Evolutionary conservation across 768 basidiomycete genomes (phyloP).

Genomic region (Lactarius evosmus): DNA sequence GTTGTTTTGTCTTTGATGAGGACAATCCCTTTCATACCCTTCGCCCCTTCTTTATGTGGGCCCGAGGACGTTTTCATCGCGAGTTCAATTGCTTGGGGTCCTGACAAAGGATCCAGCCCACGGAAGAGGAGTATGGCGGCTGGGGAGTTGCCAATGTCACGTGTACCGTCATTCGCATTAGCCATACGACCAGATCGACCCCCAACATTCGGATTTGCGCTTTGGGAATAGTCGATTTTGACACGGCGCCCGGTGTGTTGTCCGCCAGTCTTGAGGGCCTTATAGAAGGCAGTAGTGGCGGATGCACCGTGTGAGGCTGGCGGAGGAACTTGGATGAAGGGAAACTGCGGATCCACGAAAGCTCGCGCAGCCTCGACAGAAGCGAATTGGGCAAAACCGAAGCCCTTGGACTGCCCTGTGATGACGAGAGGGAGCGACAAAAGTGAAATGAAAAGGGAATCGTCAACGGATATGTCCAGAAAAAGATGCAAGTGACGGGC

Average conservation of each 20-base stretch:
- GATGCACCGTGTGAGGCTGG: conserved; percentile 84
- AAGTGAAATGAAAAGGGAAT: conserved; percentile 43
- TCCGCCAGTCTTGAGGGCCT: conserved; percentile 65
- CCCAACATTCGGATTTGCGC: conserved; percentile 67
- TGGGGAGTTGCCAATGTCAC: conserved; percentile 89
- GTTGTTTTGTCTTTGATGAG: conserved; percentile 88
- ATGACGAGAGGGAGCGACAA: conserved; percentile 18
- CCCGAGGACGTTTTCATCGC: conserved; percentile 82
- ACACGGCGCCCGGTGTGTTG: conserved; percentile 80
- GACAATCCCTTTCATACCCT: conserved; percentile 83
- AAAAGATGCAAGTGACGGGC: conserved; percentile 70
- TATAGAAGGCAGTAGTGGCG: conserved; percentile 66
- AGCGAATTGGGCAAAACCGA: conserved; percentile 94
- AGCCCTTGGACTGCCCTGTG: conserved; percentile 87
- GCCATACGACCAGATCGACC: conserved; percentile 54
- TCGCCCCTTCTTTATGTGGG: conserved; percentile 70
- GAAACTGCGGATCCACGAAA: conserved; percentile 88
- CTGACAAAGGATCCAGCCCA: conserved; percentile 83
- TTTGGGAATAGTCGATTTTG: conserved; percentile 95
- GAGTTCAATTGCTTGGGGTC: conserved; percentile 82
- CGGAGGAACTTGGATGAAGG: conserved; percentile 89
- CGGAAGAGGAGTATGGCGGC: conserved; percentile 84
- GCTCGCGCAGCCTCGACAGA: conserved; percentile 82
- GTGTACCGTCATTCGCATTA: conserved; percentile 86
- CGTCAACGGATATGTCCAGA: conserved; percentile 65